phyloP scores from a whole-genome alignment of 345 rosid species.

The Populus ilicifolia region DNA sequence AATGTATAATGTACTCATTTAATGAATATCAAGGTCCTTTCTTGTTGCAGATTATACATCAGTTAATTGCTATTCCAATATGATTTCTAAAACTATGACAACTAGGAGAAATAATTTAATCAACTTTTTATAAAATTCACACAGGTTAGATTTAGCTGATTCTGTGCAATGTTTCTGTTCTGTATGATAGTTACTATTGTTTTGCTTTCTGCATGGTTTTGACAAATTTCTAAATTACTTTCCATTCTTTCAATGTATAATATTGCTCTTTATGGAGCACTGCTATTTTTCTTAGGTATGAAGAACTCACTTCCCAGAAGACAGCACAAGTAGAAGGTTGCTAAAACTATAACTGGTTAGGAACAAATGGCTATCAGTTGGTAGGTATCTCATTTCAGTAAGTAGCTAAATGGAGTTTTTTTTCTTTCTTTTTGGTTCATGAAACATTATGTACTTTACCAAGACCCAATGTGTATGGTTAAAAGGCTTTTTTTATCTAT shows the following conservation, averaged over 20 bases:
- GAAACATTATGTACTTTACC: neutral
- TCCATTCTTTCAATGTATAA: slow-evolving; percentile 1
- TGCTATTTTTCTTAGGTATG: slow-evolving; percentile 24
- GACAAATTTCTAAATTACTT: neutral
- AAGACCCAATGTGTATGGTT: neutral
- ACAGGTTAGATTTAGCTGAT: slow-evolving; percentile 2
- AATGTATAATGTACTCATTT: neutral
- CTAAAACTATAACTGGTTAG: slow-evolving; percentile 15
- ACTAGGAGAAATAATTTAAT: slow-evolving; percentile 4
- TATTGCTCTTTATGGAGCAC: slow-evolving; percentile 21
- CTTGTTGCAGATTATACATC: slow-evolving; percentile 15
- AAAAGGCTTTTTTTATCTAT: neutral
- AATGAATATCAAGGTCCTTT: neutral
- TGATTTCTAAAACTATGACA: slow-evolving; percentile 27
- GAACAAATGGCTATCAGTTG: neutral
- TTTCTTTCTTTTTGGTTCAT: no score
- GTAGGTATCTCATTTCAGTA: neutral
- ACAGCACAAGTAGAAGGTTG: slow-evolving; percentile 14
- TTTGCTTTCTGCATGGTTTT: neutral
- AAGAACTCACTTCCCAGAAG: slow-evolving; percentile 22
- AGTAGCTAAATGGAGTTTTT: neutral
- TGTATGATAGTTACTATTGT: neutral
- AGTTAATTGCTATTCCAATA: slow-evolving; percentile 11
- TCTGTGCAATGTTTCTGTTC: neutral
- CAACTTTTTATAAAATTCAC: slow-evolving; percentile 22